Percentiles rank a stretch among this genome's conserved stretches.
phyloP scores from a whole-genome alignment of 495 filamentous ascomycete species.

The Astrothelium macrocarpum region DNA sequence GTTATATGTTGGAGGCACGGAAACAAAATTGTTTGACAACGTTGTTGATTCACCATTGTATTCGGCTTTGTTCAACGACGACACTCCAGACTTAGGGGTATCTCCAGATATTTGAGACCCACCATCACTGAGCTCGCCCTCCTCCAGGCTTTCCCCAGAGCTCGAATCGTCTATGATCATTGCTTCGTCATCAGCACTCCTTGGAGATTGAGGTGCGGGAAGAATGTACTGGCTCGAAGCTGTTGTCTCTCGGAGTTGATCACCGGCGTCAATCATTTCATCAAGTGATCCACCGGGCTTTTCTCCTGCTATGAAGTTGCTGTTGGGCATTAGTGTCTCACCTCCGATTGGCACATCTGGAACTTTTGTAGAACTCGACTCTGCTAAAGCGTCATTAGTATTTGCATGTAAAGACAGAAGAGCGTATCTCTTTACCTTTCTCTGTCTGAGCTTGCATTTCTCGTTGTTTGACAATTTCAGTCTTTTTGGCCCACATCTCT shows the following conservation, averaged over 20 bases:
- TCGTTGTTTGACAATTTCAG: conserved; percentile 17
- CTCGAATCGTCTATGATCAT: background rate
- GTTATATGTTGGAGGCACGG: background rate
- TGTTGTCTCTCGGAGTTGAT: too few species aligned
- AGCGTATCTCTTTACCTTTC: background rate
- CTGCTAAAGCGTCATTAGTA: background rate
- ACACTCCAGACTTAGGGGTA: background rate
- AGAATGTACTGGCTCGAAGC: background rate
- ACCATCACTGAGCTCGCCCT: conserved; percentile 10
- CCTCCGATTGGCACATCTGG: background rate
- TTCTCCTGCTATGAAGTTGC: background rate
- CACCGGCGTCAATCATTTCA: background rate
- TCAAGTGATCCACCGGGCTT: background rate
- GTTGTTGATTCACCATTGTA: background rate
- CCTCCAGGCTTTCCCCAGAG: background rate
- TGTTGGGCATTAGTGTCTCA: background rate
- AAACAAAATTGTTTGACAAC: background rate
- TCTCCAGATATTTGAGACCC: background rate
- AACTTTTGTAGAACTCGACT: background rate
- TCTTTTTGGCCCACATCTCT: conserved; percentile 33
- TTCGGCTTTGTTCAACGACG: background rate
- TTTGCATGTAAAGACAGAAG: background rate
- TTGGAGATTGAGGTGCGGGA: background rate
- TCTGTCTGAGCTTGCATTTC: conserved; percentile 3
- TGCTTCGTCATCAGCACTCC: background rate